These are phyloP conservation scores for Rhodamnia argentea DNA, from an alignment of 345 rosid genomes.

Conservation along the genomic window DNA sequence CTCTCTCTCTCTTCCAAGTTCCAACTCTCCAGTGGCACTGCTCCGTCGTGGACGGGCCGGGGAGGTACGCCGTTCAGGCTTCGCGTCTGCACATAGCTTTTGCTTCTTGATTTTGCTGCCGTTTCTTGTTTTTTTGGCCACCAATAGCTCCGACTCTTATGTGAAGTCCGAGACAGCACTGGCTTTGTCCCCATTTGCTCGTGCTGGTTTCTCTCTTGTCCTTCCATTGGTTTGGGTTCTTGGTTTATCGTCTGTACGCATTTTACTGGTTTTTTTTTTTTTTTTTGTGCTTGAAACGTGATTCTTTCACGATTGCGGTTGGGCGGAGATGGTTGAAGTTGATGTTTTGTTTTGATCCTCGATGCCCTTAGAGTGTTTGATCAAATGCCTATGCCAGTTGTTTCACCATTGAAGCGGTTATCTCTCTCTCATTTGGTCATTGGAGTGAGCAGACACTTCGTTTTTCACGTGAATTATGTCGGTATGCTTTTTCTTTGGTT, in stretches of 20 bases:
- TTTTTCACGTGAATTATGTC: background rate
- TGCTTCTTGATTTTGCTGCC: background rate
- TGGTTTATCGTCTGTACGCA: no score
- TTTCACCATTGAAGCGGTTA: no score
- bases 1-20: background rate
- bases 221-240: background rate
- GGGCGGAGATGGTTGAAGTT: background rate
- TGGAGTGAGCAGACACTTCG: background rate
- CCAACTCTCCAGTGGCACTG: background rate
- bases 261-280: no score
- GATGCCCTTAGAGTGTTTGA: background rate
- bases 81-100: background rate
- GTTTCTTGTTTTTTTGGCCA: background rate
- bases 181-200: background rate
- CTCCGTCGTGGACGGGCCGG: background rate
- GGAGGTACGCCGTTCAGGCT: background rate
- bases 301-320: background rate
- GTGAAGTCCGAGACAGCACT: background rate
- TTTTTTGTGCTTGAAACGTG: background rate
- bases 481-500: background rate
- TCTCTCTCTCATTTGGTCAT: background rate
- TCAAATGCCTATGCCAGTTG: background rate
- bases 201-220: background rate
- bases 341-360: background rate
- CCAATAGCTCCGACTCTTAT: background rate